Conservation (phyloP, 2,329 filamentous ascomycete species). For the Phaeosphaeriaceae sp. region DNA sequence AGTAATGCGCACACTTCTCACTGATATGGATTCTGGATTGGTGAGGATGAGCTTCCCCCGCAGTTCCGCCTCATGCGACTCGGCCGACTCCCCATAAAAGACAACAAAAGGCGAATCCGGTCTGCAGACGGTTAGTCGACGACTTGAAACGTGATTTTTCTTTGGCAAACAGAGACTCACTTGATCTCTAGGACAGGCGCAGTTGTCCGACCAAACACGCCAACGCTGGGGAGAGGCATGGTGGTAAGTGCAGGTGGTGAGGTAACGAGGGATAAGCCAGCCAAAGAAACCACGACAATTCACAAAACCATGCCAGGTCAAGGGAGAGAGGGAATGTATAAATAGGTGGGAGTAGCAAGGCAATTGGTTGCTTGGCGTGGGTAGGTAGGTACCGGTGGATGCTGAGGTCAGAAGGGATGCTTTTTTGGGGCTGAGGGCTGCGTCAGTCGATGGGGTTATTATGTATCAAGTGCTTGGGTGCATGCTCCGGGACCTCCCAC, state of each 20-base stretch:
- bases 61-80: constrained; percentile 53
- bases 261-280: constrained; percentile 22
- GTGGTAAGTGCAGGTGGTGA: too few species aligned
- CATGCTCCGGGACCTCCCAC: not conserved
- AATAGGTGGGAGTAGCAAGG: not conserved
- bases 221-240: constrained; percentile 44
- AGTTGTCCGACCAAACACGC: constrained; percentile 44
- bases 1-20: constrained; percentile 54
- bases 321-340: not conserved
- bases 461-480: not conserved
- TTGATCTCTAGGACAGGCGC: constrained; percentile 52
- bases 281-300: constrained; percentile 12
- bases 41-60: constrained; percentile 55
- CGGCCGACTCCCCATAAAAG: constrained; percentile 56
- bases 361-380: constrained; percentile 3
- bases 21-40: constrained; percentile 55
- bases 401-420: too few species aligned
- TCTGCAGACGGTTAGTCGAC: constrained; percentile 24
- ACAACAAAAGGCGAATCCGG: constrained; percentile 57
- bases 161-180: too few species aligned
- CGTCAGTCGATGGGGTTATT: not conserved
- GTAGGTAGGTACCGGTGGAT: not conserved
- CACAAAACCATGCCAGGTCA: constrained; percentile 10
- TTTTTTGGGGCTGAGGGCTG: not conserved
- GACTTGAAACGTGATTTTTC: too few species aligned